Evolutionary conservation across 768 basidiomycete genomes (phyloP).

Genomic region (Goffeauzyma gilvescens): DNA sequence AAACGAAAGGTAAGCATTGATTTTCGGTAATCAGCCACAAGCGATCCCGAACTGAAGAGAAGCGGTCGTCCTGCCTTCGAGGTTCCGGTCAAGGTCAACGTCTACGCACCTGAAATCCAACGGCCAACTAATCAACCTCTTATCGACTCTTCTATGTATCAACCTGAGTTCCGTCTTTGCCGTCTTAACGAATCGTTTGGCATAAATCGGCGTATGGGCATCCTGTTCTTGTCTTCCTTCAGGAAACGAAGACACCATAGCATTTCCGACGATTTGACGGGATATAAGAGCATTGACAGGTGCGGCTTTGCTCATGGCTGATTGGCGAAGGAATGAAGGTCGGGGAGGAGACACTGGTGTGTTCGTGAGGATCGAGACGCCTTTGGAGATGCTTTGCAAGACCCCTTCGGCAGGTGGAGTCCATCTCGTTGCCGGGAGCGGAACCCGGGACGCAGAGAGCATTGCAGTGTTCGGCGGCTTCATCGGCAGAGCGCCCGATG

Average conservation of each 20-base stretch:
- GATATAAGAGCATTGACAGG: background rate
- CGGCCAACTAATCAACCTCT: conserved; percentile 23
- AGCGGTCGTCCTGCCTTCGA: too few relatives aligned
- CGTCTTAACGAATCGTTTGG: background rate
- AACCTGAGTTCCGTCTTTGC: background rate
- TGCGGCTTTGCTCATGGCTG: background rate
- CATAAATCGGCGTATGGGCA: background rate
- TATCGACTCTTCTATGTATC: conserved; percentile 21
- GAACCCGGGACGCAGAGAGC: too few relatives aligned
- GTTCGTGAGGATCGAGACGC: too few relatives aligned
- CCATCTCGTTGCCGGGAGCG: too few relatives aligned
- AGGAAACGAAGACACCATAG: background rate
- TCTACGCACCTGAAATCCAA: conserved; percentile 28
- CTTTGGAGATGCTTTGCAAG: too few relatives aligned
- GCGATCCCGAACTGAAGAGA: background rate
- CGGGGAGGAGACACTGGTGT: too few relatives aligned
- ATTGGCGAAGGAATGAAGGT: too few relatives aligned
- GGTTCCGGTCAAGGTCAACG: background rate
- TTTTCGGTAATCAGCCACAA: background rate
- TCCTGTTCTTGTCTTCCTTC: background rate
- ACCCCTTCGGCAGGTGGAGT: too few relatives aligned
- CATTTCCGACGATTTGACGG: background rate
- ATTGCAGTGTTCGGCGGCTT: too few relatives aligned
- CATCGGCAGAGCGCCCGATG: too few relatives aligned
- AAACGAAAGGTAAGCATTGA: background rate